Evolutionary conservation across 202 grass and related monocot species (phyloP).

Genomic region (Setaria viridis): DNA sequence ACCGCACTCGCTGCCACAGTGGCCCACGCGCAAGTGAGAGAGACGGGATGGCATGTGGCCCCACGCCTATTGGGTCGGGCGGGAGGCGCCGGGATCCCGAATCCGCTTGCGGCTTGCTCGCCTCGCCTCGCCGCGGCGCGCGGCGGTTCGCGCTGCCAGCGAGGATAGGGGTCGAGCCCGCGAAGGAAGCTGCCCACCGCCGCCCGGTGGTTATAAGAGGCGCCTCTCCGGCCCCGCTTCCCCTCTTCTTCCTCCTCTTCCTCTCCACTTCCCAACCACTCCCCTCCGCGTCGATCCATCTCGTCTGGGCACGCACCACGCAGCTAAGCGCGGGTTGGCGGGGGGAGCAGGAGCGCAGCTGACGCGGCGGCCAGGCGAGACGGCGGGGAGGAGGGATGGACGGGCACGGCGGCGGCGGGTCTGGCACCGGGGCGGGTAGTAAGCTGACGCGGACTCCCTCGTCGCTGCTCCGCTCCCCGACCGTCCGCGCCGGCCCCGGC

Average conservation of each 20-base stretch:
- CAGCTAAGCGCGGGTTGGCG: not conserved
- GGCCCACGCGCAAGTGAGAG: slow-evolving; percentile 9
- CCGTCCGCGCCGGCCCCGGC: slow-evolving; percentile 48
- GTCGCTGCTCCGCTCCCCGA: slow-evolving; percentile 74
- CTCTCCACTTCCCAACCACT: slow-evolving; percentile 24
- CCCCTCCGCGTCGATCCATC: slow-evolving; percentile 32
- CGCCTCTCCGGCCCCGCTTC: slow-evolving; percentile 17
- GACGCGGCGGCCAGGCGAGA: slow-evolving; percentile 10
- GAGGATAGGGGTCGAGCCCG: not conserved
- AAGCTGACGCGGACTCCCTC: slow-evolving; percentile 76
- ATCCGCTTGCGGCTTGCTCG: not conserved
- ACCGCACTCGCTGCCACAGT: not conserved
- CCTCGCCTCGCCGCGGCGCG: not conserved
- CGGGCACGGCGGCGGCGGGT: slow-evolving; percentile 20
- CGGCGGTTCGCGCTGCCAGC: slow-evolving; percentile 25
- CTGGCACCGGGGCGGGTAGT: not conserved
- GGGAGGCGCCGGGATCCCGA: not conserved
- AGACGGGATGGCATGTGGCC: not conserved
- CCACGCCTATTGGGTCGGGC: not conserved
- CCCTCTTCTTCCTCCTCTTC: slow-evolving; percentile 6
- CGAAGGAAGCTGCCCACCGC: slow-evolving; percentile 36
- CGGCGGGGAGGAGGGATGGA: slow-evolving; percentile 46
- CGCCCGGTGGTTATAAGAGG: slow-evolving; percentile 47
- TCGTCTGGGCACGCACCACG: not conserved
- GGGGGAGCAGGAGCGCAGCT: not conserved